Percentiles rank a stretch among this genome's conserved stretches.
Evolutionary conservation across 2,329 filamentous ascomycete genomes (phyloP).

Genomic region (Penicillium aurantiogriseum): DNA sequence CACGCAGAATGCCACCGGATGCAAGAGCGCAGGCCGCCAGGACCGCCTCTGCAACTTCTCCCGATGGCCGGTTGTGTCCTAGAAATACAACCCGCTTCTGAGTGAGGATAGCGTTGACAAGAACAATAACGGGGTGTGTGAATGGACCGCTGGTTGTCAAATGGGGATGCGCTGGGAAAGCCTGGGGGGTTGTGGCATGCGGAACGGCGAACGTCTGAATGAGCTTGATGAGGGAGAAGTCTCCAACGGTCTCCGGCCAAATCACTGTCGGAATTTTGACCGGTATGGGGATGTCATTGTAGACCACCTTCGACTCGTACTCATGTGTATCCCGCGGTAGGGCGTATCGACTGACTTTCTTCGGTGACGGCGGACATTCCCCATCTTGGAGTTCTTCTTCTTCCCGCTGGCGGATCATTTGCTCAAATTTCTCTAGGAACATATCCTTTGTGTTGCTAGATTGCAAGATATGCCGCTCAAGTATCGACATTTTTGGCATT

Average conservation of each 20-base stretch:
- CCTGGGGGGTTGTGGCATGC: constrained; percentile 77
- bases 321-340: constrained; percentile 95
- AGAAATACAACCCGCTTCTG: constrained; percentile 96
- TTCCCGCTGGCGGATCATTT: constrained; percentile 82
- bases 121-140: constrained; percentile 92
- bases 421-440: constrained; percentile 96
- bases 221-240: constrained; percentile 95
- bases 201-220: constrained; percentile 89
- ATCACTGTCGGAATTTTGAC: constrained; percentile 94
- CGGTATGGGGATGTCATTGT: constrained; percentile 94
- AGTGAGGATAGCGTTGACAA: constrained; percentile 90
- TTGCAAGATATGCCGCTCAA: constrained; percentile 84
- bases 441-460: constrained; percentile 92
- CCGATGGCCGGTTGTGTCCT: constrained; percentile 90
- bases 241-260: constrained; percentile 92
- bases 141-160: constrained; percentile 85
- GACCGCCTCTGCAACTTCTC: constrained; percentile 96
- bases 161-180: constrained; percentile 84
- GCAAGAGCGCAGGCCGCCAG: constrained; percentile 92
- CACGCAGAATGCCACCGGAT: constrained; percentile 85
- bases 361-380: constrained; percentile 46
- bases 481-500: constrained; percentile 77
- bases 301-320: constrained; percentile 91
- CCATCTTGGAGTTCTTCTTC: constrained; percentile 47
- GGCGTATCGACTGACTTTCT: constrained; percentile 65